Conservation (phyloP, 1,139 yeast genomes). For the Candida freyschussii region DNA sequence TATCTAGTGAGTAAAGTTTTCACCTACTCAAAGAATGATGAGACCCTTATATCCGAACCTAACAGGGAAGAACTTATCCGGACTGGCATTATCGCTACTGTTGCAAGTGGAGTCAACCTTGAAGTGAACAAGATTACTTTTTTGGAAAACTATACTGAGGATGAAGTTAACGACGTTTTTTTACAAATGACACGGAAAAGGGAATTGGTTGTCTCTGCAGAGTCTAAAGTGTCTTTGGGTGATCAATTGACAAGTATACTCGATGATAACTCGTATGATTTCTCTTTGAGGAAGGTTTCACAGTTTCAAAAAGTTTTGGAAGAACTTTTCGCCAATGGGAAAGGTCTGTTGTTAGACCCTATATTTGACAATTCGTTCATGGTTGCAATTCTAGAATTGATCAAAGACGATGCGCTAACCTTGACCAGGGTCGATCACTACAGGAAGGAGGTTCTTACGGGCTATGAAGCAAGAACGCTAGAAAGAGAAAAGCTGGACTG, state of each 20-base stretch:
- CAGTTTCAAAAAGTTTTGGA: slow-evolving; percentile 38
- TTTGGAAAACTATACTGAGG: slow-evolving; percentile 41
- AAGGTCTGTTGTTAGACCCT: slow-evolving; percentile 55
- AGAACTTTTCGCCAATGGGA: slow-evolving; percentile 36
- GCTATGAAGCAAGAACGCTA: slow-evolving; percentile 58
- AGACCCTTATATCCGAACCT: slow-evolving; percentile 1
- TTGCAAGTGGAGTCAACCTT: slow-evolving; percentile 48
- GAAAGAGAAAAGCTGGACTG: slow-evolving; percentile 60
- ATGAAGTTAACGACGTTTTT: slow-evolving; percentile 45
- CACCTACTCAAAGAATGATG: slow-evolving; percentile 27
- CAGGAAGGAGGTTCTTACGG: slow-evolving; percentile 38
- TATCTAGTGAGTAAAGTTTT: slow-evolving; percentile 37
- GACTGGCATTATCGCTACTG: slow-evolving; percentile 47
- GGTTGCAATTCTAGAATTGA: slow-evolving; percentile 46
- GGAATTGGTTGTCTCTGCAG: slow-evolving; percentile 44
- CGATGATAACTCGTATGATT: slow-evolving; percentile 36
- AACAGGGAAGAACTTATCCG: slow-evolving; percentile 18
- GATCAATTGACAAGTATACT: slow-evolving; percentile 47
- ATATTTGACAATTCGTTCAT: slow-evolving; percentile 54
- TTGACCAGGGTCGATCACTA: slow-evolving; percentile 51
- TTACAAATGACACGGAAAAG: slow-evolving; percentile 47
- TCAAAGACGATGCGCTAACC: slow-evolving; percentile 35
- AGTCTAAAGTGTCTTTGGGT: slow-evolving; percentile 51
- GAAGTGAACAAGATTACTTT: slow-evolving; percentile 44
- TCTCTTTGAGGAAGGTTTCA: slow-evolving; percentile 43